phyloP scores from a whole-genome alignment of 306 rosid genomes.

The Sphenostylis stenocarpa region DNA sequence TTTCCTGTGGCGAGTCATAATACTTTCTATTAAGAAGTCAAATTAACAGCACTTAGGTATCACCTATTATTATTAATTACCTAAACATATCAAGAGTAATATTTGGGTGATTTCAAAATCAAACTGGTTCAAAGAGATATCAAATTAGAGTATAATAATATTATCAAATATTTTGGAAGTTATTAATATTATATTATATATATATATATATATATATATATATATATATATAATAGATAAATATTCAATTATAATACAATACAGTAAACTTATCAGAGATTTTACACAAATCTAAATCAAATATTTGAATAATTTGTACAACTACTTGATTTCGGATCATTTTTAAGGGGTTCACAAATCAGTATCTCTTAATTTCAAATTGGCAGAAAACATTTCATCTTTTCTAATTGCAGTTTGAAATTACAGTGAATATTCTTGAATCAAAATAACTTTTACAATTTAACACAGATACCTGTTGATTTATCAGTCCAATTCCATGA shows the following conservation, averaged over 20 bases:
- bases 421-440: neutral
- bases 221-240: no score
- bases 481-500: neutral
- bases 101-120: neutral
- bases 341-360: neutral
- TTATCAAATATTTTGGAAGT: neutral
- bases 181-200: no score
- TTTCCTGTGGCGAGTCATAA: neutral
- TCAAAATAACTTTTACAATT: neutral
- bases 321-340: neutral
- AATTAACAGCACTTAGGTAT: neutral
- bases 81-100: neutral
- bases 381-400: no score
- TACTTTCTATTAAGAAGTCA: neutral
- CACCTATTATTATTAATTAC: neutral
- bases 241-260: no score
- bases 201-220: no score
- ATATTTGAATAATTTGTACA: neutral
- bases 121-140: neutral
- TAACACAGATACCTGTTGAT: neutral
- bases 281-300: neutral
- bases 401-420: neutral
- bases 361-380: neutral
- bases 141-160: neutral
- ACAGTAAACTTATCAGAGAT: neutral